These are phyloP conservation scores for Botrytis hyacinthi DNA, from an alignment of 2,329 filamentous ascomycete species.

Conservation along the genomic window DNA sequence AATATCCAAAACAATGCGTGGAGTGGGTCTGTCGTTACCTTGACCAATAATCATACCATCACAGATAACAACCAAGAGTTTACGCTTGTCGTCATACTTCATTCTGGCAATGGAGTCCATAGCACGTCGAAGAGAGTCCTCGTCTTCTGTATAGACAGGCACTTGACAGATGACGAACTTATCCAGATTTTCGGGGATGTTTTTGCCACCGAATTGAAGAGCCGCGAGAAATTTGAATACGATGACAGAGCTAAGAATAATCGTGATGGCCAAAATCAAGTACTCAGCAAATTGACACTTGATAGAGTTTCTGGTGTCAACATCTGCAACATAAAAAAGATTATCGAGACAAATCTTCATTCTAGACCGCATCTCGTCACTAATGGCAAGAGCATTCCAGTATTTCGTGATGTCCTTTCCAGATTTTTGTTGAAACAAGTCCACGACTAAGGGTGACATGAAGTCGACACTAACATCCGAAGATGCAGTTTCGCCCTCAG, in stretches of 20 bases:
- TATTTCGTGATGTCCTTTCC: slow-evolving; percentile 80
- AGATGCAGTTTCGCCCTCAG: slow-evolving; percentile 50
- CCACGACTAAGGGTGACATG: slow-evolving; percentile 72
- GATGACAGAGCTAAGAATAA: slow-evolving; percentile 77
- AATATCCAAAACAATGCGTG: slow-evolving; percentile 94
- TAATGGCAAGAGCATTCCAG: slow-evolving; percentile 70
- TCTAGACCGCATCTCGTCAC: slow-evolving; percentile 53
- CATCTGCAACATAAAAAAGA: slow-evolving; percentile 87
- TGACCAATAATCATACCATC: slow-evolving; percentile 99
- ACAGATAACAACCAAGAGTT: slow-evolving; percentile 87
- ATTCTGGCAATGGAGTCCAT: slow-evolving; percentile 95
- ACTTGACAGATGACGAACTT: slow-evolving; percentile 99
- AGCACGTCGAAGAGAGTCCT: slow-evolving; percentile 92
- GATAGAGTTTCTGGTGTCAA: slow-evolving; percentile 85
- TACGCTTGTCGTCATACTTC: slow-evolving; percentile 97
- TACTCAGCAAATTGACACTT: slow-evolving; percentile 87
- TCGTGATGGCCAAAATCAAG: slow-evolving; percentile 80
- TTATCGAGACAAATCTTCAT: slow-evolving; percentile 89
- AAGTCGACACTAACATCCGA: slow-evolving; percentile 64
- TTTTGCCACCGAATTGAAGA: slow-evolving; percentile 89
- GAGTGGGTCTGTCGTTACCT: slow-evolving; percentile 93
- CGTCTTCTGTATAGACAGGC: slow-evolving; percentile 96
- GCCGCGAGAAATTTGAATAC: slow-evolving; percentile 96
- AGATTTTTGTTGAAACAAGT: slow-evolving; percentile 72
- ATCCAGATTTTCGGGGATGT: slow-evolving; percentile 89